Evolutionary conservation across 176 grass and related monocot species (phyloP).

Genomic region (Chrysopogon serrulatus): DNA sequence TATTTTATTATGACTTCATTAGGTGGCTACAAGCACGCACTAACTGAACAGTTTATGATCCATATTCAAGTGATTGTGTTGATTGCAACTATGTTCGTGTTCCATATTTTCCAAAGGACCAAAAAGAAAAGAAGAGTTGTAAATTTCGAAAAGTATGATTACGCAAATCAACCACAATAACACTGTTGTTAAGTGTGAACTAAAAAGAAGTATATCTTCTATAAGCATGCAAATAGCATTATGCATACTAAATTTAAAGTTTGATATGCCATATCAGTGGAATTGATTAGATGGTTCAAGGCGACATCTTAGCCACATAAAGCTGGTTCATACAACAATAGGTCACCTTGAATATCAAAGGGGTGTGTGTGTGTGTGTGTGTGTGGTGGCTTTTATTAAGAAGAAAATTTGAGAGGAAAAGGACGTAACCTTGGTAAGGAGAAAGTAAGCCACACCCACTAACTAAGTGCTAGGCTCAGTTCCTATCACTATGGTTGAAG

Average conservation of each 20-base stretch:
- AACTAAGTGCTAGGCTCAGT: background rate
- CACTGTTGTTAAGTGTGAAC: background rate
- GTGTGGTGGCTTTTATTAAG: background rate
- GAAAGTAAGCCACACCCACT: background rate
- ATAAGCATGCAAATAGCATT: background rate
- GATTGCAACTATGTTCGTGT: background rate
- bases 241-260: background rate
- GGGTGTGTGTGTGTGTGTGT: background rate
- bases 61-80: background rate
- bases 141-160: background rate
- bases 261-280: background rate
- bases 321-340: background rate
- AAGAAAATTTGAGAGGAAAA: background rate
- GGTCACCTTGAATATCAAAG: background rate
- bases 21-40: background rate
- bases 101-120: background rate
- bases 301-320: background rate
- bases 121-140: background rate
- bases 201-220: background rate
- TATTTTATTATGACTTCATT: background rate
- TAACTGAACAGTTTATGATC: background rate
- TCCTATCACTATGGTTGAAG: background rate
- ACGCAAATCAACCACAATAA: slow-evolving; percentile 2
- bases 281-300: background rate
- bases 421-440: background rate